Evolutionary conservation across 345 rosid genomes (phyloP).

Genomic region (Citrus glauca): DNA sequence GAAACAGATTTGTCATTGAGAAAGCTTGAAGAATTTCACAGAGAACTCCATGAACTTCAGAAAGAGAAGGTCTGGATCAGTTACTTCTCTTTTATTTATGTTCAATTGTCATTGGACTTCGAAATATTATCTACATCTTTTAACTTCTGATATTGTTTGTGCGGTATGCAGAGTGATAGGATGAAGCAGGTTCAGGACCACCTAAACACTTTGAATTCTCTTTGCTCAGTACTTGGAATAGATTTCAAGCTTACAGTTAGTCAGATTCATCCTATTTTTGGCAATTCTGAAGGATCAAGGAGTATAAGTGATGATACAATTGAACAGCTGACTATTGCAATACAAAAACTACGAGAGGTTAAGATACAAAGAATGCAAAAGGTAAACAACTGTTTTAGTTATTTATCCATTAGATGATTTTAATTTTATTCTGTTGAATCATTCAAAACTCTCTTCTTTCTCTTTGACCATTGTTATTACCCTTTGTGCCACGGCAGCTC

Average conservation of each 20-base stretch:
- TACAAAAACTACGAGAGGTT: constrained; percentile 54
- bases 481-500: constrained; percentile 46
- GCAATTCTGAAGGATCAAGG: constrained; percentile 47
- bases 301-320: constrained; percentile 58
- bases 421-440: constrained; percentile 8
- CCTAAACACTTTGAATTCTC: constrained; percentile 38
- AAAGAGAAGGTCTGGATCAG: constrained; percentile 57
- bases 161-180: constrained; percentile 52
- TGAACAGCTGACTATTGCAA: constrained; percentile 40
- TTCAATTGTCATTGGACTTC: background rate
- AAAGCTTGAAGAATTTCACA: constrained; percentile 74
- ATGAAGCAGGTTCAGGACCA: constrained; percentile 56
- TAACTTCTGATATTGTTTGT: constrained; percentile 3
- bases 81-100: background rate
- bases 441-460: background rate
- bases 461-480: constrained; percentile 1
- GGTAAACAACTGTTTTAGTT: constrained; percentile 35
- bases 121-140: background rate
- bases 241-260: constrained; percentile 52
- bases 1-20: constrained; percentile 76
- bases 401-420: background rate
- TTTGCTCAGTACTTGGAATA: constrained; percentile 76
- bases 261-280: constrained; percentile 54
- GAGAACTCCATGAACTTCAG: constrained; percentile 58
- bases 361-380: constrained; percentile 86